phyloP scores from a whole-genome alignment of 768 basidiomycete species.

The Heimioporus sp. region DNA sequence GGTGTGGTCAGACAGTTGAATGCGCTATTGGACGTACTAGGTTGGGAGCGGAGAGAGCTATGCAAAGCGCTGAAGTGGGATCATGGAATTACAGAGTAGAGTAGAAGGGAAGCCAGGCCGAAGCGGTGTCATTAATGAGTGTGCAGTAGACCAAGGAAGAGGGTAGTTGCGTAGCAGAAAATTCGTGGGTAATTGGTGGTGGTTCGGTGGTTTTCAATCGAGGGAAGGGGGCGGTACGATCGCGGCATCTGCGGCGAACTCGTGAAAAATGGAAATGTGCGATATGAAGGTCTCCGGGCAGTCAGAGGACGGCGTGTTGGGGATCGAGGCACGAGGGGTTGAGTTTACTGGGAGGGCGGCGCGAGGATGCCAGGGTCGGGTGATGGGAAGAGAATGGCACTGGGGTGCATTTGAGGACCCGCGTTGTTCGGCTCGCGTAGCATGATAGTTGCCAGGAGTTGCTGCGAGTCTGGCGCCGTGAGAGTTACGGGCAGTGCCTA shows the following conservation, averaged over 20 bases:
- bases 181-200: slow-evolving; percentile 5
- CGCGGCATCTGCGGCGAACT: slow-evolving; percentile 16
- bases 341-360: not conserved
- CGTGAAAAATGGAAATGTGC: slow-evolving; percentile 11
- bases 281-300: not conserved
- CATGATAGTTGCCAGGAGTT: not conserved
- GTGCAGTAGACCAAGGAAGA: slow-evolving; percentile 1
- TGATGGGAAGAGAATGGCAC: not conserved
- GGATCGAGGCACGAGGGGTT: slow-evolving; percentile 2
- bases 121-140: slow-evolving; percentile 5
- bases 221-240: slow-evolving; percentile 9
- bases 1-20: slow-evolving; percentile 3
- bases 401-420: not conserved
- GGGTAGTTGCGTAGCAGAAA: not conserved
- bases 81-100: not conserved
- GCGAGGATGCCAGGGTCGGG: slow-evolving; percentile 5
- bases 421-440: slow-evolving; percentile 1
- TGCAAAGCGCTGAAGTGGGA: slow-evolving; percentile 3
- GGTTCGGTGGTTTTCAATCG: slow-evolving; percentile 17
- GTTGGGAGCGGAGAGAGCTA: slow-evolving; percentile 5
- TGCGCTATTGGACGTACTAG: slow-evolving; percentile 10
- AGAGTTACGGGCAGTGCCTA: no score
- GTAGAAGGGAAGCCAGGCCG: not conserved
- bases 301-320: not conserved
- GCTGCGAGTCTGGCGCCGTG: no score